Percentiles rank a stretch among this genome's conserved stretches.
Evolutionary conservation across 2,329 filamentous ascomycete species (phyloP).

Genomic region (Acrodontium crateriforme): DNA sequence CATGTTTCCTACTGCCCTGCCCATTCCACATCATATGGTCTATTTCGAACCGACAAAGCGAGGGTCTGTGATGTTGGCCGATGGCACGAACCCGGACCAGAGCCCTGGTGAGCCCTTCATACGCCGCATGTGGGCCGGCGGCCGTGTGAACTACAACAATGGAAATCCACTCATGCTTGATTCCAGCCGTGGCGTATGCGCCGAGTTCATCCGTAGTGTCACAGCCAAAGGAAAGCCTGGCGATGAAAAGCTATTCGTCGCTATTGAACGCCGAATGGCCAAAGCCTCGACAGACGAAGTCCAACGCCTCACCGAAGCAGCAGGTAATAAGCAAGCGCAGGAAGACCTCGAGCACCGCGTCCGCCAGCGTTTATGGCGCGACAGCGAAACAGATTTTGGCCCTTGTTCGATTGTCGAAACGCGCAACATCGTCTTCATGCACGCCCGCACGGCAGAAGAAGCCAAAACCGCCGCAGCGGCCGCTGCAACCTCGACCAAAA

Average conservation of each 20-base stretch:
- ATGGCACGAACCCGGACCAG: conserved; percentile 75
- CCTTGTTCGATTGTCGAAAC: conserved; percentile 40
- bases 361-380: conserved; percentile 29
- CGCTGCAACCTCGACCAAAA: conserved; percentile 21
- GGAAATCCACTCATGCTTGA: conserved; percentile 20
- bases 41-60: conserved; percentile 67
- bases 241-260: conserved; percentile 46
- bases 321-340: conserved; percentile 22
- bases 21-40: conserved; percentile 65
- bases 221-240: conserved; percentile 36
- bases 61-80: conserved; percentile 50
- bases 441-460: conserved; percentile 30
- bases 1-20: conserved; percentile 22
- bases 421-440: conserved; percentile 52
- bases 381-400: conserved; percentile 28
- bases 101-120: conserved; percentile 58
- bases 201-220: conserved; percentile 35
- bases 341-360: conserved; percentile 22
- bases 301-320: conserved; percentile 22
- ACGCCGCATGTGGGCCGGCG: conserved; percentile 81
- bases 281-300: conserved; percentile 15
- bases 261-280: conserved; percentile 41
- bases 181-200: conserved; percentile 27
- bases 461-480: conserved; percentile 21
- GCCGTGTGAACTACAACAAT: conserved; percentile 45